These are phyloP conservation scores for Solanum ahanhuiri DNA, from an alignment of 257 asterid genomes.

Conservation along the genomic window DNA sequence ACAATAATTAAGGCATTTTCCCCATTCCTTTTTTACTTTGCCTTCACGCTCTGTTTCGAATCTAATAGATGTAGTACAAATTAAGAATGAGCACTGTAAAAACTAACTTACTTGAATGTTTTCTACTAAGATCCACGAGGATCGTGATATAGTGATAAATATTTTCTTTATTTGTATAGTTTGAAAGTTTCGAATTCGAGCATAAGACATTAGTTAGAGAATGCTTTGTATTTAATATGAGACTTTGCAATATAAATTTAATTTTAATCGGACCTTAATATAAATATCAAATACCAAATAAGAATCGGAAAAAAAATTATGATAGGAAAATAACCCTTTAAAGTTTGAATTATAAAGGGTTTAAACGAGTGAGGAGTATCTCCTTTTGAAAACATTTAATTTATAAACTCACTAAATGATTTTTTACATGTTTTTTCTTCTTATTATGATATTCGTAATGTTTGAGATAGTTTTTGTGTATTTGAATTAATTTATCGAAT, in stretches of 20 bases:
- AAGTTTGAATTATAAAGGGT: background rate
- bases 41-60: background rate
- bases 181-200: fast-evolving
- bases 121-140: background rate
- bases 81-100: background rate
- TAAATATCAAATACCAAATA: too few species aligned
- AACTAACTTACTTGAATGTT: background rate
- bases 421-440: background rate
- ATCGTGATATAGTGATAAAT: background rate
- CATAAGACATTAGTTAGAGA: background rate
- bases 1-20: background rate
- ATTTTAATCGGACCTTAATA: too few species aligned
- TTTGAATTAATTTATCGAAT: background rate
- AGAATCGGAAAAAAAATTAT: fast-evolving
- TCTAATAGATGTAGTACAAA: background rate
- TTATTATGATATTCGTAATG: background rate
- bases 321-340: background rate
- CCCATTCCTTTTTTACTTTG: background rate
- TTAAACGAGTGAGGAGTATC: background rate
- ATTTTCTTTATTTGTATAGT: background rate
- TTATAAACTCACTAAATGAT: background rate
- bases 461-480: background rate
- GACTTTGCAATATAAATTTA: too few species aligned
- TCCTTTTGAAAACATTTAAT: background rate
- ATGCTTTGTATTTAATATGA: background rate